These are phyloP conservation scores for Colletotrichum sp. DNA, from an alignment of 2,329 filamentous ascomycete species.

Conservation along the genomic window DNA sequence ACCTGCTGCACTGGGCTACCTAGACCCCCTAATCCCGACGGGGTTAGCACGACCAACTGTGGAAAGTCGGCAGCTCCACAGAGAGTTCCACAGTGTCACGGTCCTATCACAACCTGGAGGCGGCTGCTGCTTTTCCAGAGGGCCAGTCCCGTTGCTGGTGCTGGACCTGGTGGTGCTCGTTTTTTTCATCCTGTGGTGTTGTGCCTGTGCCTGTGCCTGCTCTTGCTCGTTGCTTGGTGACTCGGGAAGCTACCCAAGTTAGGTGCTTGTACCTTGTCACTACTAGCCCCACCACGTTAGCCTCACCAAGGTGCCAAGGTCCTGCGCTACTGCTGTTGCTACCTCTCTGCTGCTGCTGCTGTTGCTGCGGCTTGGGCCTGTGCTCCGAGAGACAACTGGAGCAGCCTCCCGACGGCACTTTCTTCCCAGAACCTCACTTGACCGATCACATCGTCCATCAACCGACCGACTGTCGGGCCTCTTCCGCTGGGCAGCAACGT, in stretches of 20 bases:
- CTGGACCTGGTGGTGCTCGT: neutral
- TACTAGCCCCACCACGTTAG: neutral
- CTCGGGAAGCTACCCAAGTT: neutral
- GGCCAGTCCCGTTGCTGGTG: neutral
- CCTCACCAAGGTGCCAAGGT: conserved; percentile 3
- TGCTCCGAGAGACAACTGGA: conserved; percentile 20
- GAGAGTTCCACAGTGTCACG: neutral
- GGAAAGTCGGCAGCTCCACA: neutral
- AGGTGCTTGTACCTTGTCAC: neutral
- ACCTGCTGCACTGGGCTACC: neutral
- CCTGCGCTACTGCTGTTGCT: conserved; percentile 8
- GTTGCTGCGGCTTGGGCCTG: conserved; percentile 9
- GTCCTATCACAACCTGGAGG: neutral
- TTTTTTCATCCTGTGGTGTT: neutral
- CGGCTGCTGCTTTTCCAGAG: neutral
- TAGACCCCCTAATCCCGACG: neutral
- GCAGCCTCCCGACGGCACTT: conserved; percentile 14
- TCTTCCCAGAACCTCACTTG: conserved; percentile 19
- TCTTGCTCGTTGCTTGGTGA: conserved; percentile 17
- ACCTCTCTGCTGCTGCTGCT: neutral
- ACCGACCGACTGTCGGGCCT: conserved; percentile 16
- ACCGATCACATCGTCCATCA: conserved; percentile 17
- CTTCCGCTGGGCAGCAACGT: conserved; percentile 6
- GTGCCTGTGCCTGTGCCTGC: neutral
- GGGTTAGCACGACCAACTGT: neutral